A percentile compares a stretch with the other conserved stretches of the same genome.
phyloP scores from a whole-genome alignment of 192 early-diverging fungal genomes.

The Coemansia sp. region DNA sequence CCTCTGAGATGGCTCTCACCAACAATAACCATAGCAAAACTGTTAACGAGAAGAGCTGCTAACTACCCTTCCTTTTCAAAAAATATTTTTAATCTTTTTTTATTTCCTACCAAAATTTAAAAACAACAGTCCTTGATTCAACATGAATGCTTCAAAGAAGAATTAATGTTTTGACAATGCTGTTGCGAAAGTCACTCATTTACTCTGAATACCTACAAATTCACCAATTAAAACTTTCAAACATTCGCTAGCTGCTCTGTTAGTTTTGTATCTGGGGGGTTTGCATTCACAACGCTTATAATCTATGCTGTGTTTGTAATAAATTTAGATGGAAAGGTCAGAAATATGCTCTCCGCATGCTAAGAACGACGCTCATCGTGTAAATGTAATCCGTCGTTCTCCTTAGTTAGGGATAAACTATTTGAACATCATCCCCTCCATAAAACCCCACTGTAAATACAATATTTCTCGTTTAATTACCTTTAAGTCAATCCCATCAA shows the following conservation, averaged over 20 bases:
- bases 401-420: conserved; percentile 39
- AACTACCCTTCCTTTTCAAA: background rate
- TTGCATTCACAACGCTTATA: background rate
- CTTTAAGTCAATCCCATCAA: background rate
- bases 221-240: background rate
- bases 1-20: conserved; percentile 10
- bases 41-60: conserved; percentile 39
- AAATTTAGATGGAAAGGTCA: conserved; percentile 20
- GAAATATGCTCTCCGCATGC: conserved; percentile 35
- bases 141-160: too few relatives aligned
- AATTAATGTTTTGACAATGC: too few relatives aligned
- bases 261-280: background rate
- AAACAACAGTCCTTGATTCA: background rate
- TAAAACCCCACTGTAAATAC: background rate
- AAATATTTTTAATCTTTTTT: background rate
- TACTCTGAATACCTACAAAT: background rate
- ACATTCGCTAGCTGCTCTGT: background rate
- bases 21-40: conserved; percentile 21
- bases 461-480: background rate
- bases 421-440: background rate
- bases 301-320: background rate
- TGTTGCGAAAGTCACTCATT: background rate
- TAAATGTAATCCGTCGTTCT: conserved; percentile 3
- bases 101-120: conserved; percentile 3
- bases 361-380: background rate